Evolutionary conservation across 169 alveolate genomes (phyloP).

Genomic region (Plasmodium reichenowi): DNA sequence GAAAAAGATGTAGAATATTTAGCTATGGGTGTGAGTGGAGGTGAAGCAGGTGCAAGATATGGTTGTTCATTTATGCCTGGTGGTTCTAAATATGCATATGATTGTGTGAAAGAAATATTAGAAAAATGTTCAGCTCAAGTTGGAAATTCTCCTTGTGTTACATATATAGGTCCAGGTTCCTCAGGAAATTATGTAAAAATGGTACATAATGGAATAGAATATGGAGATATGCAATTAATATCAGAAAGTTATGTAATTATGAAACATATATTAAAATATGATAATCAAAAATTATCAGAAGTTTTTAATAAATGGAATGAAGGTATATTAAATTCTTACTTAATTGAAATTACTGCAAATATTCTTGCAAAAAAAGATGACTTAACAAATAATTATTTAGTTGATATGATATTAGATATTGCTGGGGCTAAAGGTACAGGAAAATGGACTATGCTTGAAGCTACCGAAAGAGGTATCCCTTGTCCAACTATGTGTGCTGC

Average conservation of each 20-base stretch:
- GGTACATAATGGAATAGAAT: slow-evolving; percentile 92
- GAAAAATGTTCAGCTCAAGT: slow-evolving; percentile 80
- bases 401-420: slow-evolving; percentile 84
- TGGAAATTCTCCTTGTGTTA: slow-evolving; percentile 72
- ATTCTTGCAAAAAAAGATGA: slow-evolving; percentile 83
- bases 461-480: slow-evolving; percentile 88
- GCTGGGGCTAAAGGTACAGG: slow-evolving; percentile 92
- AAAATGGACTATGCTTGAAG: slow-evolving; percentile 89
- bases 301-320: slow-evolving; percentile 78
- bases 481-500: slow-evolving; percentile 90
- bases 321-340: slow-evolving; percentile 82
- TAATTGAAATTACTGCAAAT: slow-evolving; percentile 85
- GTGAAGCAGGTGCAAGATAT: slow-evolving; percentile 88
- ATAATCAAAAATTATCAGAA: slow-evolving; percentile 58
- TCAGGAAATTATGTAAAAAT: slow-evolving; percentile 90
- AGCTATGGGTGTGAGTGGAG: slow-evolving; percentile 92
- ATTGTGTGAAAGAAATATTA: slow-evolving; percentile 77
- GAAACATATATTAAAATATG: slow-evolving; percentile 59
- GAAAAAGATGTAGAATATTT: slow-evolving; percentile 77
- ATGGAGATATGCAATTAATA: slow-evolving; percentile 88
- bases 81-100: slow-evolving; percentile 85
- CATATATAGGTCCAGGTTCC: slow-evolving; percentile 88
- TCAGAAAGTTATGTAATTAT: slow-evolving; percentile 81
- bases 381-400: slow-evolving; percentile 78
- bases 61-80: slow-evolving; percentile 91